These are phyloP conservation scores for Monosporascus sp. DNA, from an alignment of 2,329 filamentous ascomycete genomes.

Conservation along the genomic window DNA sequence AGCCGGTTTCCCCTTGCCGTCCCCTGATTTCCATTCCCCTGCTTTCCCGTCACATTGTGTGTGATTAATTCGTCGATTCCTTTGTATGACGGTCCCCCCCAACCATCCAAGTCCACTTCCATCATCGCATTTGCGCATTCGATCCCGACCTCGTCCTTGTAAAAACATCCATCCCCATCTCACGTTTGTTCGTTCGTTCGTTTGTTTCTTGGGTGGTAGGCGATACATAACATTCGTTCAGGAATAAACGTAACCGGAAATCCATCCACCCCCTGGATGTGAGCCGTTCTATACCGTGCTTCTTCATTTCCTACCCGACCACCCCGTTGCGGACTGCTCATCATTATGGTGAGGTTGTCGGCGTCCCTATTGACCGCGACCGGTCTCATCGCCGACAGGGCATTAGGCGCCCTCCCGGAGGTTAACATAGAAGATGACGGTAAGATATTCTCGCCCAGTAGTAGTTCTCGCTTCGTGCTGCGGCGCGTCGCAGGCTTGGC, in stretches of 20 bases:
- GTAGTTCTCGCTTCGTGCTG: too few species aligned
- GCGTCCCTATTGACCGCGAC: slow-evolving; percentile 7
- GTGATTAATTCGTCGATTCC: too few species aligned
- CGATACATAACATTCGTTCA: slow-evolving; percentile 1
- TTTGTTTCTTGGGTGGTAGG: slow-evolving; percentile 1
- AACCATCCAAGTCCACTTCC: too few species aligned
- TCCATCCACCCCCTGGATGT: not conserved
- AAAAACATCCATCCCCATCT: too few species aligned
- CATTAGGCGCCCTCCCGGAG: slow-evolving; percentile 7
- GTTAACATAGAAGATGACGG: slow-evolving; percentile 11
- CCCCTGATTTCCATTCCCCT: too few species aligned
- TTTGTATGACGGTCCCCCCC: too few species aligned
- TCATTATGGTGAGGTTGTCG: slow-evolving; percentile 19
- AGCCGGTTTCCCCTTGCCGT: too few species aligned
- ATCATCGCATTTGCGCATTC: too few species aligned
- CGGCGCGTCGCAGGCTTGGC: too few species aligned
- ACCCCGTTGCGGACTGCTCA: not conserved
- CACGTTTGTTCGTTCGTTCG: not conserved
- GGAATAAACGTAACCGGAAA: too few species aligned
- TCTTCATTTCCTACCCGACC: not conserved
- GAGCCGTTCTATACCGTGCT: not conserved
- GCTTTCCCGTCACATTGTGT: too few species aligned
- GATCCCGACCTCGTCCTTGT: too few species aligned
- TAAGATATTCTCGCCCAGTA: not conserved
- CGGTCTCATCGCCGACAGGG: slow-evolving; percentile 6